A percentile compares a stretch with the other conserved stretches of the same genome.
phyloP scores from a whole-genome alignment of 768 basidiomycete species.

The Lentinula detonsa region DNA sequence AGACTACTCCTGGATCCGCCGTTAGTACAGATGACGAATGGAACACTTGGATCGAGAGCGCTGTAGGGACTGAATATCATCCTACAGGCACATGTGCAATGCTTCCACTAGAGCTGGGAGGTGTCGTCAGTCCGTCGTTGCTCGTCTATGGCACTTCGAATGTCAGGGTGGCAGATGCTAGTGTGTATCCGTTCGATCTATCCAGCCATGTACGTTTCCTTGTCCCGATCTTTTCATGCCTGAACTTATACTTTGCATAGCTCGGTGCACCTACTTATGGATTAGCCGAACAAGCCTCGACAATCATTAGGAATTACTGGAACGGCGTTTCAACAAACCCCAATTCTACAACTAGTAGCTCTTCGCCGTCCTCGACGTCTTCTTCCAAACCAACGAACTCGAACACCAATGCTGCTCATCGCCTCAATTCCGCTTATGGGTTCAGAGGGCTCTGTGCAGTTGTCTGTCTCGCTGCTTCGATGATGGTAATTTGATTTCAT shows the following conservation, averaged over 20 bases:
- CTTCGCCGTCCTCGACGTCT: background rate
- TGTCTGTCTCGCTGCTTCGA: background rate
- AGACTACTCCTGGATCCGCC: slow-evolving; percentile 36
- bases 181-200: slow-evolving; percentile 19
- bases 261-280: slow-evolving; percentile 18
- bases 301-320: slow-evolving; percentile 24
- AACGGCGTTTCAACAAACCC: slow-evolving; percentile 3
- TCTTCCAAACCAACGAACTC: background rate
- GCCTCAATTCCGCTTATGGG: background rate
- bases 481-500: background rate
- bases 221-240: background rate
- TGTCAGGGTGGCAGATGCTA: slow-evolving; percentile 31
- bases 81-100: slow-evolving; percentile 53
- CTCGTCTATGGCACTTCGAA: slow-evolving; percentile 51
- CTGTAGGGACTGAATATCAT: slow-evolving; percentile 52
- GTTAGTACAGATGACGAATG: slow-evolving; percentile 52
- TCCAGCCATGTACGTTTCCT: slow-evolving; percentile 16
- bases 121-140: slow-evolving; percentile 51
- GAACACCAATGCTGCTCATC: background rate
- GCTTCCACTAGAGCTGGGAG: slow-evolving; percentile 46
- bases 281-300: slow-evolving; percentile 32
- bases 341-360: slow-evolving; percentile 11
- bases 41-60: slow-evolving; percentile 43
- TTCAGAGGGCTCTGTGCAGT: background rate
- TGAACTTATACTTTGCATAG: background rate